These are phyloP conservation scores for Exobasidium cylindrosporum DNA, from an alignment of 1,284 basidiomycete genomes.

Conservation along the genomic window DNA sequence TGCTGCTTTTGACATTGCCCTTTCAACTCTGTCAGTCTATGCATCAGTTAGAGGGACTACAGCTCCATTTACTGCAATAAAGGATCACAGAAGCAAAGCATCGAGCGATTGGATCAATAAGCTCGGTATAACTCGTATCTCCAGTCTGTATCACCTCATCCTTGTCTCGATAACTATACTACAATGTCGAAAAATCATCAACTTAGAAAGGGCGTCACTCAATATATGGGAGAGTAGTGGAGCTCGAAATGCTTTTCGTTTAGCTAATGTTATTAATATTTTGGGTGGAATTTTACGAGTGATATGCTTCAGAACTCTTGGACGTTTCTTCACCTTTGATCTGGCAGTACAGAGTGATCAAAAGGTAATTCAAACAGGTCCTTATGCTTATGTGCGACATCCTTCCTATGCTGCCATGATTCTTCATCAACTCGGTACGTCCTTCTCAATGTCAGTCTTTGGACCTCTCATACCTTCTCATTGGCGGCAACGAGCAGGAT, in stretches of 20 bases:
- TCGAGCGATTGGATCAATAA: not conserved
- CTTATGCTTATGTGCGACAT: slow-evolving; percentile 17
- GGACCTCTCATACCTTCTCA: not conserved
- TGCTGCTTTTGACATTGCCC: not conserved
- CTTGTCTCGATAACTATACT: not conserved
- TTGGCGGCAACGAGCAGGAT: not conserved
- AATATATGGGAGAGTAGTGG: not conserved
- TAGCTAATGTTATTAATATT: not conserved
- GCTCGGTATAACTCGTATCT: not conserved
- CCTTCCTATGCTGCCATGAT: slow-evolving; percentile 15
- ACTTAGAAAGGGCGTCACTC: not conserved
- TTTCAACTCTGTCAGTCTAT: not conserved
- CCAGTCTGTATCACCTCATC: not conserved
- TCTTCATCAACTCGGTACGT: not conserved
- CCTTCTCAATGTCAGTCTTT: not conserved
- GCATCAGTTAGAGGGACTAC: not conserved
- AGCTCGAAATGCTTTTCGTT: not conserved
- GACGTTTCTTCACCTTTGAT: slow-evolving; percentile 13
- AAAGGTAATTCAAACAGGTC: slow-evolving; percentile 14
- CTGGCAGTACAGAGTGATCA: slow-evolving; percentile 8
- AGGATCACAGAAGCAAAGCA: not conserved
- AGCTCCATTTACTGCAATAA: not conserved
- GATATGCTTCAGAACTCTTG: slow-evolving; percentile 7
- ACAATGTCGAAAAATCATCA: not conserved
- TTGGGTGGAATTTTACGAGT: slow-evolving; percentile 2